These are phyloP conservation scores for Allium fistulosum DNA, from an alignment of 106 monocot species.

Conservation along the genomic window DNA sequence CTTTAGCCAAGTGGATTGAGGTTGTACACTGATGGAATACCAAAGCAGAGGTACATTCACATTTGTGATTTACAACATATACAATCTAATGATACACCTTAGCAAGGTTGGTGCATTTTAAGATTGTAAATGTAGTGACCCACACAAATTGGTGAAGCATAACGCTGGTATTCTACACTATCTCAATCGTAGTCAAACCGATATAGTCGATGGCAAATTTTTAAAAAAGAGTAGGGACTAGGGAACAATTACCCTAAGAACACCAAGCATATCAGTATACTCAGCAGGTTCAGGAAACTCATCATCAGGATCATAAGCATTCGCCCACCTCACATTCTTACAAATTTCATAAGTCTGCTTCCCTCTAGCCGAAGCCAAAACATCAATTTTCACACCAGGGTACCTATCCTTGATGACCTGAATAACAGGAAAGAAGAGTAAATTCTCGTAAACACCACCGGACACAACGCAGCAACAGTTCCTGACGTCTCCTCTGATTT, in stretches of 20 bases:
- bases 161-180: no score
- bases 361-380: slow-evolving; percentile 58
- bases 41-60: no score
- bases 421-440: slow-evolving; percentile 75
- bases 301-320: slow-evolving; percentile 62
- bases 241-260: slow-evolving; percentile 41
- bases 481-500: slow-evolving; percentile 76
- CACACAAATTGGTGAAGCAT: no score
- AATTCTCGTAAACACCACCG: slow-evolving; percentile 82
- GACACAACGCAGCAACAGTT: slow-evolving; percentile 75
- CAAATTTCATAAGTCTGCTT: slow-evolving; percentile 84
- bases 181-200: no score
- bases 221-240: no score
- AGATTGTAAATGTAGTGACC: no score
- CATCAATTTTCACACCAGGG: slow-evolving; percentile 71
- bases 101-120: no score
- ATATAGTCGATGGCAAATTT: no score
- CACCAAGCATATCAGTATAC: slow-evolving; percentile 74
- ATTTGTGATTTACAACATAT: no score
- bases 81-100: no score
- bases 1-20: no score
- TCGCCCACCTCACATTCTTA: slow-evolving; percentile 88
- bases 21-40: no score
- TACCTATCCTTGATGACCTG: slow-evolving; percentile 82
- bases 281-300: slow-evolving; percentile 69